Percentiles rank a stretch among this genome's conserved stretches.
phyloP scores from a whole-genome alignment of 2,329 filamentous ascomycete genomes.

The Ascochyta fabae region DNA sequence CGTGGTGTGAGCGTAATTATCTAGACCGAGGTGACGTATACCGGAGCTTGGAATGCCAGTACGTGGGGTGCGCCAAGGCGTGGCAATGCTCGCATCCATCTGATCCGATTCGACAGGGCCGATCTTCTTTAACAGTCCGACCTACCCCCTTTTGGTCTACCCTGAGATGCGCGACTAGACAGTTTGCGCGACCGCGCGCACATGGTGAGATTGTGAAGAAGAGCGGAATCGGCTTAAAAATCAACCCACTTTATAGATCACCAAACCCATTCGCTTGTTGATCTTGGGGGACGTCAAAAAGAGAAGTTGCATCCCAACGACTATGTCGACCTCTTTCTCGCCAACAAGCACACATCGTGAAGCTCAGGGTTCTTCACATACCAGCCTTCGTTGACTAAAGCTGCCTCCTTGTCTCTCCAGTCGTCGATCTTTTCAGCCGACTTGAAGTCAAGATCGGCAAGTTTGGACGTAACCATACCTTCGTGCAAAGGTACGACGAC shows the following conservation, averaged over 20 bases:
- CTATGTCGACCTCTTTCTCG: not conserved
- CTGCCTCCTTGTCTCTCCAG: slow-evolving; percentile 52
- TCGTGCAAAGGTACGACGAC: slow-evolving; percentile 32
- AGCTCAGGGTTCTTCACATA: slow-evolving; percentile 33
- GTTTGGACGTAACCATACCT: slow-evolving; percentile 46
- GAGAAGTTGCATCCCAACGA: not conserved
- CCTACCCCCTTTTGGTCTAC: not conserved
- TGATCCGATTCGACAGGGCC: slow-evolving; percentile 9
- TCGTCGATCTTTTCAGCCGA: slow-evolving; percentile 49
- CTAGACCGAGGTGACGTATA: slow-evolving; percentile 11
- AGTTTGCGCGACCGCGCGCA: no score
- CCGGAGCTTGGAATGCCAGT: slow-evolving; percentile 2
- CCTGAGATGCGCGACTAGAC: not conserved
- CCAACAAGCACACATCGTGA: slow-evolving; percentile 10
- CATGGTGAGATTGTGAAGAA: not conserved
- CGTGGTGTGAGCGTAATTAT: not conserved
- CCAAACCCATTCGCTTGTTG: not conserved
- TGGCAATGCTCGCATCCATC: slow-evolving; percentile 4
- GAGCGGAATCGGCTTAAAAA: not conserved
- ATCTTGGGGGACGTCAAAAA: no score
- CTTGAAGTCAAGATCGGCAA: slow-evolving; percentile 58
- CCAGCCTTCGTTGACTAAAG: slow-evolving; percentile 49
- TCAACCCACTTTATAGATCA: not conserved
- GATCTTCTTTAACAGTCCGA: not conserved
- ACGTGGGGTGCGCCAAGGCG: slow-evolving; percentile 16